A percentile compares a stretch with the other conserved stretches of the same genome.
These are phyloP conservation scores for Lactarius indigo DNA, from an alignment of 768 basidiomycete genomes.

Conservation along the genomic window DNA sequence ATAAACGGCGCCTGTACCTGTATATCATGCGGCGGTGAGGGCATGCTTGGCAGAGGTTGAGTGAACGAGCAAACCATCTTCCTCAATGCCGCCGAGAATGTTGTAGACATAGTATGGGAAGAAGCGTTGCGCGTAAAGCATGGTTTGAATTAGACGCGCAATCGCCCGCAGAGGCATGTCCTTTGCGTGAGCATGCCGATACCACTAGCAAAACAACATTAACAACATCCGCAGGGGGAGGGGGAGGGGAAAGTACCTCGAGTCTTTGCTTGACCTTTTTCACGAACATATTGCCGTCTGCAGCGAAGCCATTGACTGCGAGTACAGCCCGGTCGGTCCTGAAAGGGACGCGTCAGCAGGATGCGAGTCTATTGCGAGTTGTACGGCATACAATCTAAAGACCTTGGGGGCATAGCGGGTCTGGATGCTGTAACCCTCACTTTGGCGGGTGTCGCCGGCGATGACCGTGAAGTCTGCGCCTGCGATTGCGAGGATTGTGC, in stretches of 20 bases:
- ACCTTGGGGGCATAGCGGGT: conserved; percentile 96
- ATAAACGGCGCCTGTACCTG: conserved; percentile 95
- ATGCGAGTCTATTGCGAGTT: conserved; percentile 1
- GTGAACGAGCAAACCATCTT: conserved; percentile 66
- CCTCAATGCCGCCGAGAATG: conserved; percentile 93
- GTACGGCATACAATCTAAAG: conserved; percentile 73
- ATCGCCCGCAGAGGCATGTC: conserved; percentile 97
- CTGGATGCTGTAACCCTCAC: conserved; percentile 96
- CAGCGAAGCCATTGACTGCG: conserved; percentile 95
- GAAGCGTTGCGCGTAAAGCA: conserved; percentile 94
- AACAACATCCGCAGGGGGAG: background rate
- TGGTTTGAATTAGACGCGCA: conserved; percentile 96
- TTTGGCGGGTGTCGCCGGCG: conserved; percentile 95
- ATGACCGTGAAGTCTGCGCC: conserved; percentile 92
- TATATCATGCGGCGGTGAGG: conserved; percentile 15
- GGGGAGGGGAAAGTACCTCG: conserved; percentile 52
- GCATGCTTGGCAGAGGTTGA: conserved; percentile 8
- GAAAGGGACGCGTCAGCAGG: conserved; percentile 21
- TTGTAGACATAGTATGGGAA: conserved; percentile 99
- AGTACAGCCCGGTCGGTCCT: conserved; percentile 92
- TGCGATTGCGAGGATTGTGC: conserved; percentile 94
- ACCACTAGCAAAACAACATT: conserved; percentile 63
- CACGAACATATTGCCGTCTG: conserved; percentile 97
- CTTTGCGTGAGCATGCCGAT: conserved; percentile 93
- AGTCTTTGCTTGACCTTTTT: conserved; percentile 94